Conservation (phyloP, 768 basidiomycete species). For the Clavulina sp. region DNA sequence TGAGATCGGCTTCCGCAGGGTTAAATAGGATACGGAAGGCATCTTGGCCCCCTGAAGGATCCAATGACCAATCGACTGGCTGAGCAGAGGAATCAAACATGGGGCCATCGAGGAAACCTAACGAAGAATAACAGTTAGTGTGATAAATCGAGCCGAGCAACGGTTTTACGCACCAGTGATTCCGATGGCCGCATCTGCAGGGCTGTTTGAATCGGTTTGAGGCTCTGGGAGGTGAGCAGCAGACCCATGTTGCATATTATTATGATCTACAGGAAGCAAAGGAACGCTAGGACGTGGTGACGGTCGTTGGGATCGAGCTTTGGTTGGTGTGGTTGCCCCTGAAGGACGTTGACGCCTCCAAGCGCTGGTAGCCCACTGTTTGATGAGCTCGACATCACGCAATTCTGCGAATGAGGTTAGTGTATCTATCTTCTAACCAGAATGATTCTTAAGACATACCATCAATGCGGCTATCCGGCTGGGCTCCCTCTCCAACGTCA, state of each 20-base stretch:
- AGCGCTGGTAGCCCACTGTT: constrained; percentile 11
- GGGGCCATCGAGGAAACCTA: constrained; percentile 9
- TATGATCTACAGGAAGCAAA: neutral
- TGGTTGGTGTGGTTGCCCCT: neutral
- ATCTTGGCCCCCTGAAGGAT: neutral
- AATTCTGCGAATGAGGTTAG: constrained; percentile 5
- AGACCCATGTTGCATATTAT: neutral
- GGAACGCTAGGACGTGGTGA: neutral
- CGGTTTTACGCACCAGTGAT: constrained; percentile 6
- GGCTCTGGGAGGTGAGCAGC: neutral
- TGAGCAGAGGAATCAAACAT: too few relatives aligned
- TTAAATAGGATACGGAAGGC: constrained; percentile 11
- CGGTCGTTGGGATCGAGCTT: neutral
- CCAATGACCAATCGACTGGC: neutral
- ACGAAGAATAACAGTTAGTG: constrained; percentile 1
- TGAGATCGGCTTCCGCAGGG: constrained; percentile 11
- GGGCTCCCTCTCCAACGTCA: constrained; percentile 12
- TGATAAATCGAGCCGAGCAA: constrained; percentile 4
- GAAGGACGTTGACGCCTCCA: constrained; percentile 9
- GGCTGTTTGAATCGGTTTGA: constrained; percentile 4
- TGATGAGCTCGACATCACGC: constrained; percentile 13
- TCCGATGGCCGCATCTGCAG: constrained; percentile 10
- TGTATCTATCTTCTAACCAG: neutral
- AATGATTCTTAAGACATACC: constrained; percentile 5
- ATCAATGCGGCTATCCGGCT: constrained; percentile 9